These are phyloP conservation scores for Cystobasidium slooffiae DNA, from an alignment of 1,284 basidiomycete genomes.

Conservation along the genomic window DNA sequence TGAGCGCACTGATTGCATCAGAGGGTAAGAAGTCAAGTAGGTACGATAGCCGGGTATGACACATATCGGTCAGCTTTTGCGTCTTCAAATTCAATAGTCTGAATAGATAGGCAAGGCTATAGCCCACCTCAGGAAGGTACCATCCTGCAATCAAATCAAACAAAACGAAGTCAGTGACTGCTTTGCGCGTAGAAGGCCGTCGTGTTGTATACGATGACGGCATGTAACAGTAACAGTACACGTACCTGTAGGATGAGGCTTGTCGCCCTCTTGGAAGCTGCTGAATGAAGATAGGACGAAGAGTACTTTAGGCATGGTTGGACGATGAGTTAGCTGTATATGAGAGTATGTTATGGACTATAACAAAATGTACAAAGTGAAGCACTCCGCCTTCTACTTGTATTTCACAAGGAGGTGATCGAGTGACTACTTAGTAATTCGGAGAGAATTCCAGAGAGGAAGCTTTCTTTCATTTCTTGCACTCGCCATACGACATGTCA, in stretches of 20 bases:
- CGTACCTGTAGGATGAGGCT: conserved; percentile 20
- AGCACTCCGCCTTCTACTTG: too few species aligned
- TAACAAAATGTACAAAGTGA: too few species aligned
- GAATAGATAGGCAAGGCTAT: neutral
- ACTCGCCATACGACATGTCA: too few species aligned
- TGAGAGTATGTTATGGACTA: too few species aligned
- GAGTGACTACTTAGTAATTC: too few species aligned
- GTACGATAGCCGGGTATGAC: neutral
- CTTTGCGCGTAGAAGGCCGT: neutral
- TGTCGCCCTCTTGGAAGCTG: conserved; percentile 28
- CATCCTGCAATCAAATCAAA: conserved; percentile 13
- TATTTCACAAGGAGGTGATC: too few species aligned
- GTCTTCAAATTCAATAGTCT: neutral
- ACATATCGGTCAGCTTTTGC: neutral
- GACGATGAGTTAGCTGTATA: neutral
- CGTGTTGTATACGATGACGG: neutral
- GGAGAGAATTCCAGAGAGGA: too few species aligned
- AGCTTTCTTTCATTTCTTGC: too few species aligned
- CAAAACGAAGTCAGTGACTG: neutral
- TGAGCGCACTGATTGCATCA: conserved; percentile 66
- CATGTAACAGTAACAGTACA: neutral
- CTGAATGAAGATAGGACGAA: conserved; percentile 39
- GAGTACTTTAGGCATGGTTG: conserved; percentile 26
- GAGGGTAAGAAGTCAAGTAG: neutral
- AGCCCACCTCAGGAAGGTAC: conserved; percentile 63